Evolutionary conservation across 805 yeast species (phyloP).

Genomic region (Torulaspora quercuum): DNA sequence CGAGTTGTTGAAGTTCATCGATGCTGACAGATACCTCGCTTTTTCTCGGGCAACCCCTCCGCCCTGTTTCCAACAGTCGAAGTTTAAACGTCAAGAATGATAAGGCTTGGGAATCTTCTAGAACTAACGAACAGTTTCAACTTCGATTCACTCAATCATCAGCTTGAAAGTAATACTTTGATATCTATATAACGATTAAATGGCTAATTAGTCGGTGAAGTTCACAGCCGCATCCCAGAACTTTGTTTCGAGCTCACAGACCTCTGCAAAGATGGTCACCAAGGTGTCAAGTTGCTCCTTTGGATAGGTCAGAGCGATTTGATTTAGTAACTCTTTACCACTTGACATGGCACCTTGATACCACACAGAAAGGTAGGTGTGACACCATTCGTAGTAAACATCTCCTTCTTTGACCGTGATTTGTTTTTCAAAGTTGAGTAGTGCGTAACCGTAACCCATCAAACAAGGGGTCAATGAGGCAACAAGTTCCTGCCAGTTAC

Average conservation of each 20-base stretch:
- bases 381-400: slow-evolving; percentile 50
- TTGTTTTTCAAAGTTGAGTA: slow-evolving; percentile 35
- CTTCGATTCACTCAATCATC: not conserved
- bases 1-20: slow-evolving; percentile 1
- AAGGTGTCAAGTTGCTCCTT: slow-evolving; percentile 48
- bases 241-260: slow-evolving; percentile 55
- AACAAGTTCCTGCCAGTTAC: slow-evolving; percentile 62
- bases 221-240: slow-evolving; percentile 60
- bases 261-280: slow-evolving; percentile 56
- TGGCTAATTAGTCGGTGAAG: slow-evolving; percentile 10
- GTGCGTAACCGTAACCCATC: slow-evolving; percentile 66
- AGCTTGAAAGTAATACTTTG: too few relatives aligned
- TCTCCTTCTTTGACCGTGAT: slow-evolving; percentile 28
- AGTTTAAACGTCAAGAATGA: slow-evolving; percentile 2
- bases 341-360: slow-evolving; percentile 49
- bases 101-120: slow-evolving; percentile 4
- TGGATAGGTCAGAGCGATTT: slow-evolving; percentile 40
- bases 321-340: slow-evolving; percentile 51
- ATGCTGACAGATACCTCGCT: slow-evolving; percentile 4
- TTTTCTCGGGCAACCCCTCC: slow-evolving; percentile 3
- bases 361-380: slow-evolving; percentile 58
- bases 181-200: not conserved
- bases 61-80: slow-evolving; percentile 4
- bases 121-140: not conserved
- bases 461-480: slow-evolving; percentile 74